phyloP scores from a whole-genome alignment of 1,284 basidiomycete species.

The Moniliophthora roreri region DNA sequence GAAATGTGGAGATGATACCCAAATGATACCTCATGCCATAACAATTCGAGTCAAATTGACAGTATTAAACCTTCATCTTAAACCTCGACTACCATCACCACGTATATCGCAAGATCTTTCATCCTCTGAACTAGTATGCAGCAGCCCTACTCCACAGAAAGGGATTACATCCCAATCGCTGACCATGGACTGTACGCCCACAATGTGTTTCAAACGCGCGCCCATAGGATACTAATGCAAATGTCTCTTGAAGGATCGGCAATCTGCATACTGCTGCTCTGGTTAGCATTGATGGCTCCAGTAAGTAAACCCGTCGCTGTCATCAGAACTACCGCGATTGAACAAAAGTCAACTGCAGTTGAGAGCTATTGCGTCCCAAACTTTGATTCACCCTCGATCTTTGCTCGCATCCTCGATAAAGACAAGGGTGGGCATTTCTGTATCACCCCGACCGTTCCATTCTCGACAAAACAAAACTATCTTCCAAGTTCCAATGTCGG shows the following conservation, averaged over 20 bases:
- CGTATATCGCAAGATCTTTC: too few species aligned
- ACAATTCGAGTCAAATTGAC: too few species aligned
- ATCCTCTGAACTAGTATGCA: slow-evolving; percentile 27
- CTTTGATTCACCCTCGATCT: slow-evolving; percentile 91
- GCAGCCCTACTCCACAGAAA: slow-evolving; percentile 33
- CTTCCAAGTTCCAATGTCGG: slow-evolving; percentile 83
- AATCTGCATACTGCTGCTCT: slow-evolving; percentile 82
- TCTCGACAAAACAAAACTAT: slow-evolving; percentile 83
- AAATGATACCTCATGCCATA: too few species aligned
- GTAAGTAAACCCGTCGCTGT: slow-evolving; percentile 37
- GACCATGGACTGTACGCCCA: slow-evolving; percentile 67
- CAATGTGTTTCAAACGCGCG: slow-evolving; percentile 2
- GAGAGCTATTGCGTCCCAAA: slow-evolving; percentile 90
- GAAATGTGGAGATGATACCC: too few species aligned
- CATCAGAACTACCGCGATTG: background rate
- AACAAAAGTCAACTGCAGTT: slow-evolving; percentile 39
- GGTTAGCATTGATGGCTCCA: slow-evolving; percentile 77
- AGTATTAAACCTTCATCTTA: too few species aligned
- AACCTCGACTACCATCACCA: too few species aligned
- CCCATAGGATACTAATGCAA: slow-evolving; percentile 5
- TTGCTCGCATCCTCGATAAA: slow-evolving; percentile 85
- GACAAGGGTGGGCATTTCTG: slow-evolving; percentile 94
- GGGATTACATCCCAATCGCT: slow-evolving; percentile 65
- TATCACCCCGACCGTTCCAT: slow-evolving; percentile 68
- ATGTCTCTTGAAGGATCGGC: slow-evolving; percentile 57